phyloP scores from a whole-genome alignment of 192 early-diverging fungal genomes.

The Phycomyces nitens region DNA sequence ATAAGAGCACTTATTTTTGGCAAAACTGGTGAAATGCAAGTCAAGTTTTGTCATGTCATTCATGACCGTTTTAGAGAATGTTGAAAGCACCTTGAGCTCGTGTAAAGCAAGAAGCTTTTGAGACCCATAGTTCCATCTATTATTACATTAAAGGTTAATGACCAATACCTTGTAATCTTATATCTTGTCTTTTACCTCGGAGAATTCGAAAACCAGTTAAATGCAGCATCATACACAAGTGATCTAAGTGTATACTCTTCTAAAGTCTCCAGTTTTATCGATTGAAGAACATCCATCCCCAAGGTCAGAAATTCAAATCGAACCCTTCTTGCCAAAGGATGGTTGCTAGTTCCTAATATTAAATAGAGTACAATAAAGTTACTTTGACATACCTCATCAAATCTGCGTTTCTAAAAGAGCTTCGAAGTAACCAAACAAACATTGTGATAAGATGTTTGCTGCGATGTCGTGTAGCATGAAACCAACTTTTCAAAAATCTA shows the following conservation, averaged over 20 bases:
- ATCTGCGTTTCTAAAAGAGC: constrained; percentile 56
- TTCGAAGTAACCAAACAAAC: constrained; percentile 71
- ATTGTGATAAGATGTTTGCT: constrained; percentile 68
- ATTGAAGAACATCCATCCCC: constrained; percentile 70
- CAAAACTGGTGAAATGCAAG: constrained; percentile 38
- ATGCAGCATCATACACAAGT: constrained; percentile 64
- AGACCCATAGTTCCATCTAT: constrained; percentile 72
- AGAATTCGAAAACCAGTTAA: constrained; percentile 77
- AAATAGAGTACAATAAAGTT: neutral
- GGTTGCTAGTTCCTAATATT: constrained; percentile 40
- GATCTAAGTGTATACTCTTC: constrained; percentile 60
- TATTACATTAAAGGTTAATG: neutral
- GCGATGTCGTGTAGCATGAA: constrained; percentile 76
- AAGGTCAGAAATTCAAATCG: constrained; percentile 75
- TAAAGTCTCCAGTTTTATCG: constrained; percentile 58
- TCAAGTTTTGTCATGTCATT: constrained; percentile 56
- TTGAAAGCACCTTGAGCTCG: constrained; percentile 63
- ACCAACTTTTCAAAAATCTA: constrained; percentile 78
- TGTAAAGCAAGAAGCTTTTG: constrained; percentile 57
- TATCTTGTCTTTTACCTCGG: constrained; percentile 46
- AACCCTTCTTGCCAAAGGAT: constrained; percentile 69
- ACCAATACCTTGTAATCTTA: neutral
- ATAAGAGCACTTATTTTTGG: constrained; percentile 12
- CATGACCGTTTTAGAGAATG: constrained; percentile 55
- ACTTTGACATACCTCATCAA: constrained; percentile 30